Percentiles rank a stretch among this genome's conserved stretches.
These are phyloP conservation scores for Aureobasidium melanogenum DNA, from an alignment of 2,329 filamentous ascomycete genomes.

Conservation along the genomic window DNA sequence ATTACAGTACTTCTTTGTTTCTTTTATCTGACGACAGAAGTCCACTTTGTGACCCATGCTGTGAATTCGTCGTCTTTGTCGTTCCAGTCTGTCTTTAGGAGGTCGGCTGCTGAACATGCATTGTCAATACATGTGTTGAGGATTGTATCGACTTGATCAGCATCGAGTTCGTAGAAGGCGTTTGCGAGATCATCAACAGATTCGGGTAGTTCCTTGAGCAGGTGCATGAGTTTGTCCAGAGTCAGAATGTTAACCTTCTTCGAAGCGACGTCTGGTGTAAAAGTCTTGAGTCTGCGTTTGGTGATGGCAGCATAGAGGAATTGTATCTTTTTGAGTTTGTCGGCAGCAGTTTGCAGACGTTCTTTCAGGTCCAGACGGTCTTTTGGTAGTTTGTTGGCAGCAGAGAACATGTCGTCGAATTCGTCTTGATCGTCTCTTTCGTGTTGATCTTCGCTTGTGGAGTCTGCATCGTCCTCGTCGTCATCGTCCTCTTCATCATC, in stretches of 20 bases:
- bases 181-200: constrained; percentile 61
- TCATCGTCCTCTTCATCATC: constrained; percentile 27
- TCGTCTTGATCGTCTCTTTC: constrained; percentile 41
- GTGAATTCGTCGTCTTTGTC: constrained; percentile 67
- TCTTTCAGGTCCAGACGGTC: constrained; percentile 58
- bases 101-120: constrained; percentile 47
- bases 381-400: constrained; percentile 51
- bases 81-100: constrained; percentile 53
- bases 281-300: constrained; percentile 59
- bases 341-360: constrained; percentile 56
- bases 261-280: constrained; percentile 33
- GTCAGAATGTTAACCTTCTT: constrained; percentile 22
- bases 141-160: constrained; percentile 46
- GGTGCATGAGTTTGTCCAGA: constrained; percentile 47
- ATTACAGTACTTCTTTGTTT: neutral
- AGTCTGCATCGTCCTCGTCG: constrained; percentile 27
- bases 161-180: constrained; percentile 63
- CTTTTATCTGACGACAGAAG: constrained; percentile 21
- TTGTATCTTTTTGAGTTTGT: constrained; percentile 56
- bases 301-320: constrained; percentile 61
- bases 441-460: constrained; percentile 31
- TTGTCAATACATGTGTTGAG: constrained; percentile 54
- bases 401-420: constrained; percentile 60
- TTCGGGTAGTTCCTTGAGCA: constrained; percentile 55
- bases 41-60: constrained; percentile 59